phyloP scores from a whole-genome alignment of 1,284 basidiomycete genomes.

The Cystobasidiaceae sp. region DNA sequence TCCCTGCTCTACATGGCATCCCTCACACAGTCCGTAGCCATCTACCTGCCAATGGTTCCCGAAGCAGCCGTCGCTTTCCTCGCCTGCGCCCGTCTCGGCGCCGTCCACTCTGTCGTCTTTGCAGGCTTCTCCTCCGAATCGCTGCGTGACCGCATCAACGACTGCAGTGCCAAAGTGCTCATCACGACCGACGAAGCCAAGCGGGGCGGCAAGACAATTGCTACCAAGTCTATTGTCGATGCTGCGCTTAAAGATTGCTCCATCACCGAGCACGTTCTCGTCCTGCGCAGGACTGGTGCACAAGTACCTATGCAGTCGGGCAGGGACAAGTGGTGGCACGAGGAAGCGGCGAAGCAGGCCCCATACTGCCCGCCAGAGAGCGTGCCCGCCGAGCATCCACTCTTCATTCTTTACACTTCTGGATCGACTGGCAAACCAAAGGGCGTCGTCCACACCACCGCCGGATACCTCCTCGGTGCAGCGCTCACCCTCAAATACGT shows the following conservation, averaged over 20 bases:
- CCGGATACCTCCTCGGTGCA: conserved; percentile 53
- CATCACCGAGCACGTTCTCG: conserved; percentile 81
- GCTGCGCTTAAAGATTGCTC: conserved; percentile 82
- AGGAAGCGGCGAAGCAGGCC: conserved; percentile 63
- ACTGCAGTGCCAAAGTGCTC: conserved; percentile 82
- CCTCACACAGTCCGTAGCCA: conserved; percentile 58
- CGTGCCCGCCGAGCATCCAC: conserved; percentile 85
- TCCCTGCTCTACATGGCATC: too few species aligned
- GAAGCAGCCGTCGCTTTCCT: conserved; percentile 90
- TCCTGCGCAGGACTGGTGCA: conserved; percentile 81
- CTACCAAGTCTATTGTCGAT: conserved; percentile 94
- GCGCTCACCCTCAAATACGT: conserved; percentile 67
- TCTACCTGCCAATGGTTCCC: conserved; percentile 59
- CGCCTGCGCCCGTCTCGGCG: conserved; percentile 94
- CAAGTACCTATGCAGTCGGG: conserved; percentile 76
- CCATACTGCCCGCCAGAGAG: conserved; percentile 81
- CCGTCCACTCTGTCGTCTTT: conserved; percentile 97
- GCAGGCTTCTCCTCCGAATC: conserved; percentile 98
- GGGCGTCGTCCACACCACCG: conserved; percentile 94
- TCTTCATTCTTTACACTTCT: conserved; percentile 83
- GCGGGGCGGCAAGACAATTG: conserved; percentile 89
- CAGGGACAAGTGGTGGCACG: conserved; percentile 95
- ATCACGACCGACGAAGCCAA: conserved; percentile 95
- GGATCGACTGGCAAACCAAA: conserved; percentile 58
- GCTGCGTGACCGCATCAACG: conserved; percentile 84